phyloP scores from a whole-genome alignment of 2,329 filamentous ascomycete species.

The Clarireedia homoeocarpa region DNA sequence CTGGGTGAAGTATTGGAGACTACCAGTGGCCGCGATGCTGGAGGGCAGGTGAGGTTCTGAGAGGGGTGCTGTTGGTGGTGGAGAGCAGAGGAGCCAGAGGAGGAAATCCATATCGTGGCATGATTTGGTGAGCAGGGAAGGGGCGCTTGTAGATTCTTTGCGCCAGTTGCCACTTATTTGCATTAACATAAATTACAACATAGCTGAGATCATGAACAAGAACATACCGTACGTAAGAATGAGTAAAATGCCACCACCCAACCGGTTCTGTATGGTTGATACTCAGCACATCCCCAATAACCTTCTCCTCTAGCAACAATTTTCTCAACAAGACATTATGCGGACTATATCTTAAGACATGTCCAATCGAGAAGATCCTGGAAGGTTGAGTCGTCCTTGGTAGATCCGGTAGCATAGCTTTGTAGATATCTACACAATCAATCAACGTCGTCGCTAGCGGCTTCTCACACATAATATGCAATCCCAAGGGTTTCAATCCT shows the following conservation, averaged over 20 bases:
- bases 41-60: slow-evolving; percentile 32
- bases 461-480: slow-evolving; percentile 95
- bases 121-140: slow-evolving; percentile 84
- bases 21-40: slow-evolving; percentile 69
- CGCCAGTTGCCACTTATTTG: slow-evolving; percentile 75
- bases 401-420: slow-evolving; percentile 39
- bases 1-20: slow-evolving; percentile 69
- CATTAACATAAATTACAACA: slow-evolving; percentile 4
- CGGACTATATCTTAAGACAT: slow-evolving; percentile 87
- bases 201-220: neutral
- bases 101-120: slow-evolving; percentile 95
- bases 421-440: slow-evolving; percentile 72
- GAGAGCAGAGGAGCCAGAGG: slow-evolving; percentile 79
- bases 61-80: slow-evolving; percentile 30
- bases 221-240: slow-evolving; percentile 68
- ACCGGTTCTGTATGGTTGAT: slow-evolving; percentile 91
- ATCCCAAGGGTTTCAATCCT: slow-evolving; percentile 58
- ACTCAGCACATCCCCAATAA: slow-evolving; percentile 77
- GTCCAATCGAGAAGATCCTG: slow-evolving; percentile 79
- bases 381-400: slow-evolving; percentile 27
- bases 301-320: slow-evolving; percentile 64
- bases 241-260: slow-evolving; percentile 92
- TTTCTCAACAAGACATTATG: slow-evolving; percentile 82
- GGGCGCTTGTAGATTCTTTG: slow-evolving; percentile 66
- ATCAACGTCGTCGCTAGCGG: slow-evolving; percentile 72